These are phyloP conservation scores for Amphicarpaea edgeworthii DNA, from an alignment of 306 rosid species.

Conservation along the genomic window DNA sequence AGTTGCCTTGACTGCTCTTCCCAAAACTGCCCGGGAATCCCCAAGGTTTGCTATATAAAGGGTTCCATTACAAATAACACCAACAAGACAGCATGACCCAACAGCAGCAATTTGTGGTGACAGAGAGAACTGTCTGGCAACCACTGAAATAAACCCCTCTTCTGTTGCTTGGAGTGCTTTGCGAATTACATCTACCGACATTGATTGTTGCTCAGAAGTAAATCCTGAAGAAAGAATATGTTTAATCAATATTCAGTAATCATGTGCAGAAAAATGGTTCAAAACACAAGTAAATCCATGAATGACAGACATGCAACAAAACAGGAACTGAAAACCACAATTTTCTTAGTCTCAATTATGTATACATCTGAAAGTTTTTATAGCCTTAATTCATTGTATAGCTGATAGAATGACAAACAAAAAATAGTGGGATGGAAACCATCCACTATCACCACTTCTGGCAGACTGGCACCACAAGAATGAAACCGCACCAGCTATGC, in stretches of 20 bases:
- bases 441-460: slow-evolving; percentile 6
- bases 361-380: slow-evolving; percentile 1
- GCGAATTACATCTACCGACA: slow-evolving; percentile 81
- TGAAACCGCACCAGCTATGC: slow-evolving; percentile 5
- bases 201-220: slow-evolving; percentile 78
- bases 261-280: slow-evolving; percentile 1
- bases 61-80: slow-evolving; percentile 74
- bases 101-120: slow-evolving; percentile 92
- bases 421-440: background rate
- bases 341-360: slow-evolving; percentile 5
- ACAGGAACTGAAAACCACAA: slow-evolving; percentile 8
- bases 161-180: slow-evolving; percentile 95
- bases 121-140: slow-evolving; percentile 69
- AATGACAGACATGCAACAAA: background rate
- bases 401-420: background rate
- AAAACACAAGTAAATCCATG: slow-evolving; percentile 31
- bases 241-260: background rate
- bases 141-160: slow-evolving; percentile 81
- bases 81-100: slow-evolving; percentile 93
- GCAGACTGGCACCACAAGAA: background rate
- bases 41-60: slow-evolving; percentile 85
- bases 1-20: slow-evolving; percentile 76
- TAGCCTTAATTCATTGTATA: slow-evolving; percentile 9
- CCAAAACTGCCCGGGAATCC: slow-evolving; percentile 95
- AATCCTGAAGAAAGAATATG: slow-evolving; percentile 61